Base-by-base conservation (phyloP, 768 basidiomycete genomes). In the Rhodosporidiobolus odoratus region DNA sequence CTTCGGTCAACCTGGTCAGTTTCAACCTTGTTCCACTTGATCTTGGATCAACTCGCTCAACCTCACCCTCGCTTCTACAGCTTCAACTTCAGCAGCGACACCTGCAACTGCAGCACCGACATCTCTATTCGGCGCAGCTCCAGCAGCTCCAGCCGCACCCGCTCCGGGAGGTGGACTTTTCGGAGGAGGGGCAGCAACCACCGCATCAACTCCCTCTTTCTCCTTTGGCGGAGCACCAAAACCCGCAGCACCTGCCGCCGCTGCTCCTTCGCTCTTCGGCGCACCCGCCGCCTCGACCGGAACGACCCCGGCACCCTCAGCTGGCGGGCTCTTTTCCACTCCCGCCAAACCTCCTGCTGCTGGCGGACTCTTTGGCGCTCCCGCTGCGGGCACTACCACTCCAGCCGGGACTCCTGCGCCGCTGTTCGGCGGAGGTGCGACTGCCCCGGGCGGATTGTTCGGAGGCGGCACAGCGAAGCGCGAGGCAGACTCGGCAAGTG, bases 241-340 rank as follows among this genome's bases (percentile, higher is more conserved):
- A 17, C 47, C 47, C 25, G 60, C 60, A 32, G 25, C 32, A 35
- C 54, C 54, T 17, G 48, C 48, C 12, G 27, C 12, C 12, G 27
- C 48, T 8, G 27, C 48, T n/a, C 48, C 48, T n/a, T 50, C 48
- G 21, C 48, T 50, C 48, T 50, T 50, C 23, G 43, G 43, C 13
- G 27, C 68, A 7, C 0, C 68, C 23, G 50, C 65, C 41, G 30
- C 70, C 2, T 7, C 47, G 2, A 8, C 62, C 19, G 27, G 43
- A 4, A 32, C 69, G 8, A 52, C 69, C 16, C n/a, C 68, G 3
- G 56, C 69, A 25, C 34, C 58, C 10, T 34, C 60, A 0, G 40
- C 34, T 2, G 64, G 65, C 38, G 66, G 71, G 13, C 59, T 73
- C n/a, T 73, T 73, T 60, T 65, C 66, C 15, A 65, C 63, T 19